Evolutionary conservation across 306 rosid species (phyloP), one percentile per base, ranked within the genome.

Genomic region (Lotus japonicus): DNA sequence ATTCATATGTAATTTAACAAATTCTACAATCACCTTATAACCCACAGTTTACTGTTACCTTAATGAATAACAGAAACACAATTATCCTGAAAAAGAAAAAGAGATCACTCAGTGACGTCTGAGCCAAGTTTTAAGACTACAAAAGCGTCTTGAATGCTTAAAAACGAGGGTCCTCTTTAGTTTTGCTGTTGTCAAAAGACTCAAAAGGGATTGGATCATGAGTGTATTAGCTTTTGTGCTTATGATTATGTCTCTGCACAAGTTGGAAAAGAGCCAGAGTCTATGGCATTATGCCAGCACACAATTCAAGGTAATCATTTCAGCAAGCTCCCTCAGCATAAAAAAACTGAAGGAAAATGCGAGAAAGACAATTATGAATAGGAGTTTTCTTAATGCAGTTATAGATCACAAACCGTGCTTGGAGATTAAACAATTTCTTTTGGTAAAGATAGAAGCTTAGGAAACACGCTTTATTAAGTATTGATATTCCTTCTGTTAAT

Each of bases 221-320:
- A 54, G 62, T 49, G 60, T 82, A 31, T 73, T 58, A 79, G 84
- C 38, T 60, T 80, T 65, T 75, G 75, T 63, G 86, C 72, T 28
- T 57, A 75, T 80, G 74, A 70, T 80, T 80, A 64, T 70, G 84
- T 80, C 57, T 71, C 73, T 6, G 4, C 55, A 33, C 18, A 46
- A 49, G 63, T 57, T 57, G 66, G 58, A 43, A 58, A 71, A 65
- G 28, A 44, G 4, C 28, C 63, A 14, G 0, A 65, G 43, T 46
- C 19, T 35, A 6, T 4, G 43, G 17, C 58, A 61, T 65, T 17
- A n/a, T 38, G 78, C 31, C 4, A 12, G 42, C 67, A 50, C 43
- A 46, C 36, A 13, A 53, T 60, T 33, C 71, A 52, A 42, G 60
- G 33, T 13, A 55, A 31, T 44, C 18, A 43, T 46, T 55, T 70